Conservation (phyloP, 495 filamentous ascomycete species). For the Terfezia boudieri region DNA sequence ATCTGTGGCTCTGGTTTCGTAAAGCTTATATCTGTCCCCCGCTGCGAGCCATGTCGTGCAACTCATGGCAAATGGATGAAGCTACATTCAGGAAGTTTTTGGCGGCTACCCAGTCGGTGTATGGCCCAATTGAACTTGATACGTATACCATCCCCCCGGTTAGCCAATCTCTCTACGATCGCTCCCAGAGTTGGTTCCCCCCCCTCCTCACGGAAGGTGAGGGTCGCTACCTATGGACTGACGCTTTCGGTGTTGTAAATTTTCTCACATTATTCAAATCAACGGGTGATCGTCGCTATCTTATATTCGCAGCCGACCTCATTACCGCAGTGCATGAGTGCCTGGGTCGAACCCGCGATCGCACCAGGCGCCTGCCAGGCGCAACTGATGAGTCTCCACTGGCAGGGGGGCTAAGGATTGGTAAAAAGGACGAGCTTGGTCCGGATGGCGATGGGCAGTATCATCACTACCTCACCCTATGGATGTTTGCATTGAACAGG, state of each 20-base stretch:
- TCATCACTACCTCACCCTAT: slow-evolving; percentile 45
- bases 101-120: too few relatives aligned
- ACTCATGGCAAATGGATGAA: too few relatives aligned
- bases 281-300: slow-evolving; percentile 23
- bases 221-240: slow-evolving; percentile 47
- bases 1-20: too few relatives aligned
- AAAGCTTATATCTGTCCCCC: too few relatives aligned
- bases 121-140: too few relatives aligned
- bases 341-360: slow-evolving; percentile 24
- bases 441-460: slow-evolving; percentile 42
- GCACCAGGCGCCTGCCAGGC: slow-evolving; percentile 25
- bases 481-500: slow-evolving; percentile 49
- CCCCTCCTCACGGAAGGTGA: slow-evolving; percentile 35
- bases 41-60: too few relatives aligned
- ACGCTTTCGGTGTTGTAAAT: slow-evolving; percentile 47
- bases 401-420: slow-evolving; percentile 39
- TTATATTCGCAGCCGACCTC: slow-evolving; percentile 30
- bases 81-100: too few relatives aligned
- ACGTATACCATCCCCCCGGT: too few relatives aligned
- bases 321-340: slow-evolving; percentile 24
- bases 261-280: slow-evolving; percentile 37
- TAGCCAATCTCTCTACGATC: too few relatives aligned
- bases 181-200: slow-evolving; percentile 20
- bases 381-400: slow-evolving; percentile 34
- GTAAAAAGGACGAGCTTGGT: slow-evolving; percentile 31